These are phyloP conservation scores for Starmerella roubikii DNA, from an alignment of 805 yeast genomes.

Conservation along the genomic window DNA sequence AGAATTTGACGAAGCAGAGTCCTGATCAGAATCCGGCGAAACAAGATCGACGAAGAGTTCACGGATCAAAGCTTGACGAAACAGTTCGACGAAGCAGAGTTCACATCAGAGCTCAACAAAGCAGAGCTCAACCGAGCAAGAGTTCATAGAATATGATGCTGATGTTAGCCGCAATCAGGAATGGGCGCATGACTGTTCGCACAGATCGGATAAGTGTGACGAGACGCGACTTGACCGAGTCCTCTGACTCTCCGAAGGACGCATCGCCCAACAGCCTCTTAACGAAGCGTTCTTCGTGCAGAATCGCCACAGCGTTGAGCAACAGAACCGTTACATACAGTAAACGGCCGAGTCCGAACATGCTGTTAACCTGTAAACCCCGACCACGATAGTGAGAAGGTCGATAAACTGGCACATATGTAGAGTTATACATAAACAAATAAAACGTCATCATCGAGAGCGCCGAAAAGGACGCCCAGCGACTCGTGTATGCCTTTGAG, in stretches of 20 bases:
- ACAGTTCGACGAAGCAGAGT: no score
- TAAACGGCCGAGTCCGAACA: constrained; percentile 30
- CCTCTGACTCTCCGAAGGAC: constrained; percentile 33
- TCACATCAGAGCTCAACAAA: no score
- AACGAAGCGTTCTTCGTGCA: constrained; percentile 67
- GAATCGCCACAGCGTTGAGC: constrained; percentile 62
- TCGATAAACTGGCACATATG: no score
- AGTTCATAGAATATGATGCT: constrained; percentile 58
- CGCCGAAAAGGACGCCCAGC: constrained; percentile 50
- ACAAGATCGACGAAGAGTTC: no score
- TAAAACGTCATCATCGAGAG: constrained; percentile 44
- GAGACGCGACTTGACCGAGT: constrained; percentile 43
- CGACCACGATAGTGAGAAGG: no score
- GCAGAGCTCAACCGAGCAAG: constrained; percentile 42
- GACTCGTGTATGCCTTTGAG: constrained; percentile 42
- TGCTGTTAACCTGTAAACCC: no score
- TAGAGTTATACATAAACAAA: constrained; percentile 26
- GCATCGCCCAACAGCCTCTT: constrained; percentile 41
- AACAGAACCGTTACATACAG: constrained; percentile 32
- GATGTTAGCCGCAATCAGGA: constrained; percentile 54
- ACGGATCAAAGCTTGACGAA: no score
- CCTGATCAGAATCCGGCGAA: no score
- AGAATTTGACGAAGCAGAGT: no score
- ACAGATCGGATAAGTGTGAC: constrained; percentile 58
- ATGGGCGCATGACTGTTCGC: constrained; percentile 62